Evolutionary conservation across 768 basidiomycete species (phyloP).

Genomic region (Lactarius sp.): DNA sequence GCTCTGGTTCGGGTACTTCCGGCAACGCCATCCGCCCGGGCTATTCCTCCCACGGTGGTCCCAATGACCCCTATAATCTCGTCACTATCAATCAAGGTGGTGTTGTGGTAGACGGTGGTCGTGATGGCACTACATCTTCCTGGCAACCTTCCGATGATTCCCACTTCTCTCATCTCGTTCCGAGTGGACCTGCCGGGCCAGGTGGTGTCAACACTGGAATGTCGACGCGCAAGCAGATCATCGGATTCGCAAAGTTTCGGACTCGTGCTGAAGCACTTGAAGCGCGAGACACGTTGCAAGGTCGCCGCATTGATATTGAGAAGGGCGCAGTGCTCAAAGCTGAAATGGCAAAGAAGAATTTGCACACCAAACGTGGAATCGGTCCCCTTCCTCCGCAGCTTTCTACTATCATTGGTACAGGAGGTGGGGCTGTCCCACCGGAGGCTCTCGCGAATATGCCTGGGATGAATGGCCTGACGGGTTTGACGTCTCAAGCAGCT

Average conservation of each 20-base stretch:
- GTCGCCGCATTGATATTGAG: conserved; percentile 86
- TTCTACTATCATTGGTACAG: conserved; percentile 23
- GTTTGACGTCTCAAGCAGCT: conserved; percentile 15
- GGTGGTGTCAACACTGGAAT: conserved; percentile 27
- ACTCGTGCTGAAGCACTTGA: conserved; percentile 81
- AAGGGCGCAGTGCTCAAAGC: conserved; percentile 92
- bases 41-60: conserved; percentile 39
- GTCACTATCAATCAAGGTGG: conserved; percentile 80
- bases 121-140: conserved; percentile 66
- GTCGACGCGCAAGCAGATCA: conserved; percentile 88
- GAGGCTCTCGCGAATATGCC: conserved; percentile 28
- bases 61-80: conserved; percentile 80
- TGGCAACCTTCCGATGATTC: conserved; percentile 46
- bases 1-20: conserved; percentile 31
- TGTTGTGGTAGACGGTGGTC: conserved; percentile 71
- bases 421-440: conserved; percentile 23
- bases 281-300: conserved; percentile 85
- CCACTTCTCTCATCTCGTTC: conserved; percentile 31
- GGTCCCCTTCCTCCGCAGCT: conserved; percentile 37
- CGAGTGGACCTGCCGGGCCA: conserved; percentile 20
- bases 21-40: conserved; percentile 23
- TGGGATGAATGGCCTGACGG: conserved; percentile 27
- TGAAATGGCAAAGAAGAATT: conserved; percentile 99
- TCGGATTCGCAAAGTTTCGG: conserved; percentile 96
- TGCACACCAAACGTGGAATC: conserved; percentile 90